These are phyloP conservation scores for Batkoa obscura DNA, from an alignment of 371 early-diverging fungal genomes.

Conservation along the genomic window DNA sequence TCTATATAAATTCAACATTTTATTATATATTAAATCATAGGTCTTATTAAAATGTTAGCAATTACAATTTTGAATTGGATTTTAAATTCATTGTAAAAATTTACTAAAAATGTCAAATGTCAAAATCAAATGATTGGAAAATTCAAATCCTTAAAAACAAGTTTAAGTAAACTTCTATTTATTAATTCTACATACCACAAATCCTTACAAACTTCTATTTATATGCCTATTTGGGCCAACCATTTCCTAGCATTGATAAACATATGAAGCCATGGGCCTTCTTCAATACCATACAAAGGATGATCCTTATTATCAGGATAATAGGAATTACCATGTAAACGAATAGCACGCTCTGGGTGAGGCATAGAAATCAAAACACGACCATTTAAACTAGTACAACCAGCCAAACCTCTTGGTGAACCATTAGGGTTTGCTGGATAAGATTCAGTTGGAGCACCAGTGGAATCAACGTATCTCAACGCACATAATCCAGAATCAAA, in stretches of 20 bases:
- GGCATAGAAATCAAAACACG: slow-evolving; percentile 91
- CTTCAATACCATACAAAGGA: slow-evolving; percentile 36
- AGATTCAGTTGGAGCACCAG: slow-evolving; percentile 42
- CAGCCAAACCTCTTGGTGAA: slow-evolving; percentile 66
- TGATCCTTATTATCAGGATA: slow-evolving; percentile 29
- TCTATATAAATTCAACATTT: too few species aligned
- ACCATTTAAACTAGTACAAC: slow-evolving; percentile 60
- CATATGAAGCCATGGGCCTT: slow-evolving; percentile 71
- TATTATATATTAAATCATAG: too few species aligned
- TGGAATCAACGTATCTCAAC: slow-evolving; percentile 63
- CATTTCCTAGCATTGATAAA: slow-evolving; percentile 66
- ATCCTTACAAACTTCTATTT: not conserved
- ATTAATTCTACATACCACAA: too few species aligned
- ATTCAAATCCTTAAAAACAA: too few species aligned
- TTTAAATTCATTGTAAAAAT: too few species aligned
- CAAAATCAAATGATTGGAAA: too few species aligned
- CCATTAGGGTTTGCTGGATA: slow-evolving; percentile 97
- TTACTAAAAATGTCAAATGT: too few species aligned
- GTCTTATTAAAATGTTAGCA: too few species aligned
- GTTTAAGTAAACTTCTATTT: too few species aligned
- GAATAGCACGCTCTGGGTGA: slow-evolving; percentile 86
- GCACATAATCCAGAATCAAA: slow-evolving; percentile 29
- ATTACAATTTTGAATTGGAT: too few species aligned
- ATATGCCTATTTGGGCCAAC: slow-evolving; percentile 22
- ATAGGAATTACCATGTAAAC: slow-evolving; percentile 74